A percentile compares a stretch with the other conserved stretches of the same genome.
These are phyloP conservation scores for Magnaporthiopsis rhizophila DNA, from an alignment of 2,329 filamentous ascomycete genomes.

Conservation along the genomic window DNA sequence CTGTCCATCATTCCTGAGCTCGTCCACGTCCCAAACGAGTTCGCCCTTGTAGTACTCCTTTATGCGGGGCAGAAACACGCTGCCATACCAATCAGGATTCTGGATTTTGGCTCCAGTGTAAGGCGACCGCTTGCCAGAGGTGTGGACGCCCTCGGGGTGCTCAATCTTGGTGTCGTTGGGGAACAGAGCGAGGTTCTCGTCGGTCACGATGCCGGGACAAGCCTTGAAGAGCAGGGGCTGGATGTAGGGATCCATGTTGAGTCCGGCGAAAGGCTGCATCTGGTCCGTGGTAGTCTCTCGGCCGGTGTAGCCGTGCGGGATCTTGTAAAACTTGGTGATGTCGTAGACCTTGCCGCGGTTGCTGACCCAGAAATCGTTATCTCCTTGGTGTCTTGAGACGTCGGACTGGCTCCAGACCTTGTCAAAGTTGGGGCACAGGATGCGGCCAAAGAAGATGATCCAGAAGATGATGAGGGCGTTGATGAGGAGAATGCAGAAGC, in stretches of 20 bases:
- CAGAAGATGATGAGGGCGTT: constrained; percentile 84
- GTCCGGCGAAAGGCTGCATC: constrained; percentile 74
- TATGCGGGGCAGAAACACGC: constrained; percentile 69
- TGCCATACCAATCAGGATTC: constrained; percentile 67
- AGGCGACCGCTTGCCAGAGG: constrained; percentile 54
- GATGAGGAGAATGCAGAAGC: constrained; percentile 70
- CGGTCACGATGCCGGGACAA: constrained; percentile 64
- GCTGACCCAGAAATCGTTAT: constrained; percentile 77
- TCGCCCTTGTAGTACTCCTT: constrained; percentile 82
- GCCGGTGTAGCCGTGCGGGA: constrained; percentile 65
- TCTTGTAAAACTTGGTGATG: constrained; percentile 77
- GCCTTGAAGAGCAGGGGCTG: constrained; percentile 65
- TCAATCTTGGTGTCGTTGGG: constrained; percentile 54
- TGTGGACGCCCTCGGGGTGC: constrained; percentile 54
- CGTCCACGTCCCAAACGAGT: constrained; percentile 59
- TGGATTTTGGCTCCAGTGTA: constrained; percentile 51
- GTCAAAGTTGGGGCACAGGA: constrained; percentile 85
- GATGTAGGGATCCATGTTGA: constrained; percentile 80
- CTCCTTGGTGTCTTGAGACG: constrained; percentile 61
- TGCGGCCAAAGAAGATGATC: constrained; percentile 75
- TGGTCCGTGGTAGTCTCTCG: constrained; percentile 45
- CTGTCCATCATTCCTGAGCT: constrained; percentile 57
- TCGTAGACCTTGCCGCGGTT: constrained; percentile 88
- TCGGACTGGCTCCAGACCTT: constrained; percentile 76
- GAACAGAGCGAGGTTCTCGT: constrained; percentile 46